Evolutionary conservation across 345 rosid genomes (phyloP).

Genomic region (Raphanus sativus): DNA sequence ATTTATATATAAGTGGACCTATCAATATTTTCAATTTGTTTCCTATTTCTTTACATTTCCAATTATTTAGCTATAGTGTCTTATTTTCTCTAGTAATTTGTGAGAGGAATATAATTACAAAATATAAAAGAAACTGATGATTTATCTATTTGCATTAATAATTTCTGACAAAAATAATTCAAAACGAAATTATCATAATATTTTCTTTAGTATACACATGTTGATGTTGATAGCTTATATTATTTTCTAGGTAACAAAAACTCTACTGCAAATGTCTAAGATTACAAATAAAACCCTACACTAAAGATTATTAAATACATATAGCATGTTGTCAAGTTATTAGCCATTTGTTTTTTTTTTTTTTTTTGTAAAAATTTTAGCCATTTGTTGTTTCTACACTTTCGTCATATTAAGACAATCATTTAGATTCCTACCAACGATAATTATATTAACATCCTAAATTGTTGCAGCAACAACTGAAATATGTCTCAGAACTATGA

Average conservation of each 20-base stretch:
- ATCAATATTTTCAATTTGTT: neutral
- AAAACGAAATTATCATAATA: neutral
- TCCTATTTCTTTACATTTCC: neutral
- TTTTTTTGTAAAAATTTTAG: no score
- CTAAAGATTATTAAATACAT: neutral
- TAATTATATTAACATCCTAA: neutral
- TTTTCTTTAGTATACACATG: neutral
- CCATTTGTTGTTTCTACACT: neutral
- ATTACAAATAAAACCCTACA: neutral
- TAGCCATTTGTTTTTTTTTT: neutral
- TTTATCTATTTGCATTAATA: neutral
- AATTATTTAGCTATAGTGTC: neutral
- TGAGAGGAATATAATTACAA: neutral
- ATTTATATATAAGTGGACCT: neutral
- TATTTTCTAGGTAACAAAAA: neutral
- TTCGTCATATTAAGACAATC: conserved; percentile 2
- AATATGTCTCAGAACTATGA: conserved; percentile 11
- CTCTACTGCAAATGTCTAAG: neutral
- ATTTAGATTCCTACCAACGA: neutral
- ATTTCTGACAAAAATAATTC: neutral
- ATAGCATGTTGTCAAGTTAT: neutral
- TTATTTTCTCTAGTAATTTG: no score
- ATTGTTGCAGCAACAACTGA: conserved; percentile 19
- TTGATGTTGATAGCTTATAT: neutral
- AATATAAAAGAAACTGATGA: neutral